Evolutionary conservation across 2,329 filamentous ascomycete species (phyloP).

Genomic region (Ceratocystis cacaofunesta): DNA sequence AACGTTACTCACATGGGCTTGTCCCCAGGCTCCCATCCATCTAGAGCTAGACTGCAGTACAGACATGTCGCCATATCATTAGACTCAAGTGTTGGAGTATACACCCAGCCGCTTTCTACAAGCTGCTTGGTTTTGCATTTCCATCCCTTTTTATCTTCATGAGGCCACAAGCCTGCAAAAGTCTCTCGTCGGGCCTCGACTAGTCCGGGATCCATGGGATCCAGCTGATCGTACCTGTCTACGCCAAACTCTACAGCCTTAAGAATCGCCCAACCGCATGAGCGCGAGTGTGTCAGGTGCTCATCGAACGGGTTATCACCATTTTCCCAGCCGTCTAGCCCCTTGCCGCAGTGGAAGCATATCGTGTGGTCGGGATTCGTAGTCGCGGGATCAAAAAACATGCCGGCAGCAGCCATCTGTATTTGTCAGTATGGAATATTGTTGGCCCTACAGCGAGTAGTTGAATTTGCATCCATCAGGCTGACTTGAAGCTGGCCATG

Average conservation of each 20-base stretch:
- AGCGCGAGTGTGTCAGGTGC: slow-evolving; percentile 66
- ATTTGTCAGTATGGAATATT: slow-evolving; percentile 5
- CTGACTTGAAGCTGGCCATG: background rate
- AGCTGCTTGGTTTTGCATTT: slow-evolving; percentile 82
- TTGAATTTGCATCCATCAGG: background rate
- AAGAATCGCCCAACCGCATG: slow-evolving; percentile 78
- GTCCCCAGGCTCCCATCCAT: slow-evolving; percentile 89
- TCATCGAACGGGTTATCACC: slow-evolving; percentile 72
- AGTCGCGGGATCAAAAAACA: slow-evolving; percentile 68
- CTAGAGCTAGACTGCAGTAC: slow-evolving; percentile 78
- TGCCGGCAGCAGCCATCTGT: slow-evolving; percentile 79
- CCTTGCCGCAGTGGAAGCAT: slow-evolving; percentile 75
- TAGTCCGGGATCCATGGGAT: slow-evolving; percentile 60
- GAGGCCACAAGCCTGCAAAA: slow-evolving; percentile 74
- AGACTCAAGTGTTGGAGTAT: slow-evolving; percentile 67
- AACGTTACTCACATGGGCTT: slow-evolving; percentile 56
- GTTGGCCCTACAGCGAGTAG: slow-evolving; percentile 11
- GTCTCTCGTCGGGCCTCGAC: slow-evolving; percentile 65
- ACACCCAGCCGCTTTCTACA: slow-evolving; percentile 86
- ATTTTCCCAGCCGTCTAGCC: slow-evolving; percentile 82
- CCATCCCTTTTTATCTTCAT: slow-evolving; percentile 79
- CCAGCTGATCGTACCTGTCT: slow-evolving; percentile 49
- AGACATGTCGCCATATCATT: slow-evolving; percentile 83
- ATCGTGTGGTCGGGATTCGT: slow-evolving; percentile 72
- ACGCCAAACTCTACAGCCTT: slow-evolving; percentile 46